A percentile compares a stretch with the other conserved stretches of the same genome.
Conservation (phyloP, 2,329 filamentous ascomycete genomes). For the Colletotrichum caudatum region DNA sequence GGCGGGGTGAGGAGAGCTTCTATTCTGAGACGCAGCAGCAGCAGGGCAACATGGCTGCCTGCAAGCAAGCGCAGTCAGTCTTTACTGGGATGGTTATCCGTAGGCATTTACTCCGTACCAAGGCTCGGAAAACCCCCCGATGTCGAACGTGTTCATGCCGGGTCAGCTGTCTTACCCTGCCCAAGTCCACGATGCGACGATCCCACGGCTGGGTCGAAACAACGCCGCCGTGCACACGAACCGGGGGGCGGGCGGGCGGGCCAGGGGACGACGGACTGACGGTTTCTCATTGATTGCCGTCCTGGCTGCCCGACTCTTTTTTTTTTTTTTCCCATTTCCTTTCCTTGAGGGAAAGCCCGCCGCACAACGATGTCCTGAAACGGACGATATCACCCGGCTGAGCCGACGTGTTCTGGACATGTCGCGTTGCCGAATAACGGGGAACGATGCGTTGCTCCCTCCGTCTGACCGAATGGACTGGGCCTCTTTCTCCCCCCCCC, state of each 20-base stretch:
- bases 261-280: not conserved
- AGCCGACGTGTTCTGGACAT: constrained; percentile 11
- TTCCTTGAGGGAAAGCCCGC: not conserved
- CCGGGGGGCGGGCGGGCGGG: not conserved
- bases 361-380: constrained; percentile 38
- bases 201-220: constrained; percentile 18
- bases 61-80: not conserved
- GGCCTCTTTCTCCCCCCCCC: too few species aligned
- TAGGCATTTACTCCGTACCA: not conserved
- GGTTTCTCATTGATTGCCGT: constrained; percentile 16
- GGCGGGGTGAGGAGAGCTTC: constrained; percentile 1
- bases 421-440: not conserved
- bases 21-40: constrained; percentile 14
- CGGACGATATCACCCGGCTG: constrained; percentile 39
- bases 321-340: not conserved
- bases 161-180: not conserved
- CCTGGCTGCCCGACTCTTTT: not conserved
- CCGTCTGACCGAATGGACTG: constrained; percentile 1
- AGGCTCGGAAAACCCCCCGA: not conserved
- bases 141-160: not conserved
- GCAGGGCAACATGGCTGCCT: not conserved
- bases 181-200: not conserved
- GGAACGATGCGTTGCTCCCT: not conserved
- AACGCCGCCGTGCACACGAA: constrained; percentile 11
- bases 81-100: not conserved